Evolutionary conservation across 352 stramenopile genomes (phyloP).

Genomic region (Achlya hypogyna): DNA sequence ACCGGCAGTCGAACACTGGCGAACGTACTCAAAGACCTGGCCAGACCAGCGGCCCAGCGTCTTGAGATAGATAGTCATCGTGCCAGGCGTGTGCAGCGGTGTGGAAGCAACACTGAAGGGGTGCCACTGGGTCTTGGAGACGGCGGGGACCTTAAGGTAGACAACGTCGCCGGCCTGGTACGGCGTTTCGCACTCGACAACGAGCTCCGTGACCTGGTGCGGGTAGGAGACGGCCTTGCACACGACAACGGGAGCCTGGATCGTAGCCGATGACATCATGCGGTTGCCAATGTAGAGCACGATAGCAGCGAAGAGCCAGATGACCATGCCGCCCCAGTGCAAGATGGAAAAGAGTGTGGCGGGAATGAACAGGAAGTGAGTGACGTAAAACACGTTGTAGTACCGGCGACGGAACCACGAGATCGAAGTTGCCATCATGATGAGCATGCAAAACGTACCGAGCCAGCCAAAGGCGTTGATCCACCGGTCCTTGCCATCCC

Average conservation of each 20-base stretch:
- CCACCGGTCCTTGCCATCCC: constrained; percentile 46
- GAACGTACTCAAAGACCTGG: constrained; percentile 39
- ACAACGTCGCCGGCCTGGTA: constrained; percentile 51
- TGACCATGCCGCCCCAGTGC: constrained; percentile 71
- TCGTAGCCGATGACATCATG: constrained; percentile 5
- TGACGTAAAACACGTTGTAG: constrained; percentile 63
- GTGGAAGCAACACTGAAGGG: constrained; percentile 82
- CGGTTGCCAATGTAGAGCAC: constrained; percentile 65
- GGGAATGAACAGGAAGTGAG: constrained; percentile 56
- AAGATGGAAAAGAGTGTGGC: constrained; percentile 58
- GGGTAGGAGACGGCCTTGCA: background rate
- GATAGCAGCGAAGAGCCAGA: constrained; percentile 44
- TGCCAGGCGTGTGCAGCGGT: constrained; percentile 76
- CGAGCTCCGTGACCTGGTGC: background rate
- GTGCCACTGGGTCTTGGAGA: constrained; percentile 80
- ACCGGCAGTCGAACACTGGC: background rate
- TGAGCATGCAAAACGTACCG: constrained; percentile 53
- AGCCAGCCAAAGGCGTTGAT: constrained; percentile 74
- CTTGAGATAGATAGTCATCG: constrained; percentile 78
- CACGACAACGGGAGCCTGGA: background rate
- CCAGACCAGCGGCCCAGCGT: constrained; percentile 68
- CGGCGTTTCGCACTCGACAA: constrained; percentile 30
- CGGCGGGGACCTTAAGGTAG: constrained; percentile 67
- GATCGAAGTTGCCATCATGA: constrained; percentile 55
- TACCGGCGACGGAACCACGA: constrained; percentile 42